A percentile compares a stretch with the other conserved stretches of the same genome.
Conservation (phyloP, 2,329 filamentous ascomycete genomes). For the Phoma sp. region DNA sequence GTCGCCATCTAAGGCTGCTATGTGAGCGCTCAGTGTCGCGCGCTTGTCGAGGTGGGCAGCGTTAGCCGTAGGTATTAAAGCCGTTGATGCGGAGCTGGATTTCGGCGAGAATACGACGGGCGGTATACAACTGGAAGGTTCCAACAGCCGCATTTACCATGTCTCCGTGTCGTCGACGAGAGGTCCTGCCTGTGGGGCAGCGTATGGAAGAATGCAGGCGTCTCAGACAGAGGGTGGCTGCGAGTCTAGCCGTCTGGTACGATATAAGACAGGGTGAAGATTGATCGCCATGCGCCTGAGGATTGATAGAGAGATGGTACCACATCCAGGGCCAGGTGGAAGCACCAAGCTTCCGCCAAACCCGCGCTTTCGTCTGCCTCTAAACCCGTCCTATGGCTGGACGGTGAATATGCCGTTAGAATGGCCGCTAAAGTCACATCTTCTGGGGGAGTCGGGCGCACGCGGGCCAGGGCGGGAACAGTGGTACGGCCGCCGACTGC, state of each 20-base stretch:
- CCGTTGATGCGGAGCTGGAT: constrained; percentile 50
- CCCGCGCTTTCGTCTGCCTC: constrained; percentile 37
- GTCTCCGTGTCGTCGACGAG: constrained; percentile 38
- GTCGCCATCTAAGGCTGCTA: constrained; percentile 44
- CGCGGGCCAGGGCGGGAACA: constrained; percentile 30
- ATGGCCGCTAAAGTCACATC: constrained; percentile 32
- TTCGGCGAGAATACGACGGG: constrained; percentile 49
- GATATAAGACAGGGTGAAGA: constrained; percentile 38
- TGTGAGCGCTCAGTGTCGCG: constrained; percentile 22
- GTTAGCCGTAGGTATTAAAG: constrained; percentile 51
- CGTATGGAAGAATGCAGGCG: constrained; percentile 33
- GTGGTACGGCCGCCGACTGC: constrained; percentile 30
- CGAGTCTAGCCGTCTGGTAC: constrained; percentile 28
- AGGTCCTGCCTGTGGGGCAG: constrained; percentile 31
- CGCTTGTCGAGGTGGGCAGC: constrained; percentile 15
- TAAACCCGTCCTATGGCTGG: constrained; percentile 47
- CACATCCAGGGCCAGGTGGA: constrained; percentile 37
- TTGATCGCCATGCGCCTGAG: constrained; percentile 41
- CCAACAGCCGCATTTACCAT: constrained; percentile 44
- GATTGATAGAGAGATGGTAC: constrained; percentile 43
- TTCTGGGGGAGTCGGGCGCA: constrained; percentile 33
- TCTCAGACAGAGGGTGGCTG: constrained; percentile 30
- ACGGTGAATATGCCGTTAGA: constrained; percentile 47
- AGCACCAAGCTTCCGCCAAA: constrained; percentile 42
- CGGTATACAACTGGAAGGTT: constrained; percentile 44